Evolutionary conservation across 2,329 filamentous ascomycete species (phyloP).

Genomic region (Amauroascus verrucosus): DNA sequence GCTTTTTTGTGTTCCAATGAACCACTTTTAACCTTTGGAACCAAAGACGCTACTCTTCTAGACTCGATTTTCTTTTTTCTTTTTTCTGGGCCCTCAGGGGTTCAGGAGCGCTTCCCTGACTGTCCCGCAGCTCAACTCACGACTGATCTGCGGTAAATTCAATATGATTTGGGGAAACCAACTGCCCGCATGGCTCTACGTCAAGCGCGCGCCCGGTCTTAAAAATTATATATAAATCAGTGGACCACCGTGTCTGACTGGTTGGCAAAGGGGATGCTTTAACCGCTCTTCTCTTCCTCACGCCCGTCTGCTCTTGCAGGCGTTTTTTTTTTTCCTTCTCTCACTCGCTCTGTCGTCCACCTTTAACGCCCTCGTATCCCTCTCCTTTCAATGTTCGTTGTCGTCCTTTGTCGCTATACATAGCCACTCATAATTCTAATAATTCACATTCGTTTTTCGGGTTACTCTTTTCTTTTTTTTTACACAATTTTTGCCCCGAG

Average conservation of each 20-base stretch:
- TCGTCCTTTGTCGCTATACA: background rate
- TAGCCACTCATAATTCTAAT: background rate
- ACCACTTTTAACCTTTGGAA: background rate
- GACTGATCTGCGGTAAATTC: conserved; percentile 1
- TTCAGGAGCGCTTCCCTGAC: background rate
- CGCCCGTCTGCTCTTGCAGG: background rate
- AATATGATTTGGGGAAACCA: background rate
- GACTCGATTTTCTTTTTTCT: background rate
- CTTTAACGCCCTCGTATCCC: background rate
- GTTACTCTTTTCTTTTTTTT: background rate
- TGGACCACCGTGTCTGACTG: background rate
- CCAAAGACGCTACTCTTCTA: background rate
- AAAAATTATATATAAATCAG: background rate
- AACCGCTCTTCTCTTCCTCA: background rate
- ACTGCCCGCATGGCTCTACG: background rate
- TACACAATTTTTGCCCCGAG: background rate
- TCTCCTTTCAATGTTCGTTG: background rate
- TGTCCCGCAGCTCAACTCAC: too few relatives aligned
- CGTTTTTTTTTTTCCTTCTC: background rate
- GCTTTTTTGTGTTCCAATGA: conserved; percentile 4
- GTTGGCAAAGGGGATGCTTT: background rate
- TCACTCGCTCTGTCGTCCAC: background rate
- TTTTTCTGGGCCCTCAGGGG: background rate
- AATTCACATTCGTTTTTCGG: conserved; percentile 1
- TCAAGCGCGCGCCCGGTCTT: background rate